These are phyloP conservation scores for Magnusiomyces fungicola DNA, from an alignment of 1,139 yeast genomes.

Conservation along the genomic window DNA sequence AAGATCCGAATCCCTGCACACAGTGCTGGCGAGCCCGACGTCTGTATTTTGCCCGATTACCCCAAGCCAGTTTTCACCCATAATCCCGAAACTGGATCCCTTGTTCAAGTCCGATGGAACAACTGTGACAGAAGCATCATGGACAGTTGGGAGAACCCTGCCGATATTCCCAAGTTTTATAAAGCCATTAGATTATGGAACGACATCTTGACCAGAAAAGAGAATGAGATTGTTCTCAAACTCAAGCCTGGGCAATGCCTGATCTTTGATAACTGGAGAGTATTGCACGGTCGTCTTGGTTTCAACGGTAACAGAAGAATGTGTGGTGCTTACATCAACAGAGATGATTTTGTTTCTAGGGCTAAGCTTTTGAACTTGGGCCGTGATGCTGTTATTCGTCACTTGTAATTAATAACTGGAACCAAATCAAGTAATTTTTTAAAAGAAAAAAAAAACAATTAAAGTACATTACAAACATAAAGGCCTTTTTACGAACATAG, in stretches of 20 bases:
- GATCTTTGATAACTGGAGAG: conserved; percentile 70
- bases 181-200: conserved; percentile 56
- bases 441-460: too few species aligned
- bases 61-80: conserved; percentile 54
- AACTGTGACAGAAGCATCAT: conserved; percentile 65
- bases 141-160: conserved; percentile 49
- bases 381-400: conserved; percentile 37
- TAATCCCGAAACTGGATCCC: conserved; percentile 42
- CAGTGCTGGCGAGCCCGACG: conserved; percentile 66
- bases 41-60: conserved; percentile 56
- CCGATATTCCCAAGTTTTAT: conserved; percentile 52
- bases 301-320: conserved; percentile 65
- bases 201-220: conserved; percentile 43
- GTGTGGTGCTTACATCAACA: conserved; percentile 70
- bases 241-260: conserved; percentile 62
- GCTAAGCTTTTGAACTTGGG: conserved; percentile 48
- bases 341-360: conserved; percentile 61
- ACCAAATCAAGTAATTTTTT: too few species aligned
- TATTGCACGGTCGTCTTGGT: conserved; percentile 63
- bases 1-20: conserved; percentile 60
- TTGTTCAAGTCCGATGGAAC: conserved; percentile 69
- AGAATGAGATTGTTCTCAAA: conserved; percentile 50
- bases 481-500: too few species aligned
- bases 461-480: too few species aligned
- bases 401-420: too few species aligned